Percentiles rank a stretch among this genome's conserved stretches.
Evolutionary conservation across 371 early-diverging fungal species (phyloP).

Genomic region (Capniomyces stellatus): DNA sequence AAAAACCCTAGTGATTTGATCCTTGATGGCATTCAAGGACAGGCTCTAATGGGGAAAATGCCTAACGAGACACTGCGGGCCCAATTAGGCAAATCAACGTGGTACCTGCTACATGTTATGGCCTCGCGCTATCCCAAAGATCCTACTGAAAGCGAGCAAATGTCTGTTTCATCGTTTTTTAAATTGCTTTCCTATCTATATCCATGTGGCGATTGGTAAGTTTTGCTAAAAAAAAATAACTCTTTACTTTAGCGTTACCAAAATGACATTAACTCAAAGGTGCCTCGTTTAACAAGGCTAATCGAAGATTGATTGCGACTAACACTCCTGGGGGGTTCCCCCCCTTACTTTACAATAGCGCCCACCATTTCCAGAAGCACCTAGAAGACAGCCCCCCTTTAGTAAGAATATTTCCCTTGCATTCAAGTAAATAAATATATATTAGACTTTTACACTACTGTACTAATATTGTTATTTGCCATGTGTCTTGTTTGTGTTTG

Average conservation of each 20-base stretch:
- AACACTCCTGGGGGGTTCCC: not conserved
- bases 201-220: constrained; percentile 95
- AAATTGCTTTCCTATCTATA: constrained; percentile 74
- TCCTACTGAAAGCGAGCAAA: constrained; percentile 63
- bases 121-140: constrained; percentile 78
- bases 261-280: not conserved
- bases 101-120: constrained; percentile 93
- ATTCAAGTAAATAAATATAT: too few relatives aligned
- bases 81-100: constrained; percentile 21
- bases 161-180: constrained; percentile 63
- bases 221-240: too few relatives aligned
- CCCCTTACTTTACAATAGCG: constrained; percentile 29
- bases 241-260: too few relatives aligned
- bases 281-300: not conserved
- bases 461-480: not conserved
- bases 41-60: constrained; percentile 48
- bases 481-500: not conserved
- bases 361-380: constrained; percentile 65
- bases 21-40: constrained; percentile 6
- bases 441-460: too few relatives aligned
- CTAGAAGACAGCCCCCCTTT: constrained; percentile 74
- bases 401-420: constrained; percentile 11
- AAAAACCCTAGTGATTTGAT: constrained; percentile 21
- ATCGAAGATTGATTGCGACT: not conserved
- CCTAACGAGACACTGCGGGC: constrained; percentile 65